A percentile compares a stretch with the other conserved stretches of the same genome.
phyloP scores from a whole-genome alignment of 2,329 filamentous ascomycete species.

The Cladosporium oxysporum region DNA sequence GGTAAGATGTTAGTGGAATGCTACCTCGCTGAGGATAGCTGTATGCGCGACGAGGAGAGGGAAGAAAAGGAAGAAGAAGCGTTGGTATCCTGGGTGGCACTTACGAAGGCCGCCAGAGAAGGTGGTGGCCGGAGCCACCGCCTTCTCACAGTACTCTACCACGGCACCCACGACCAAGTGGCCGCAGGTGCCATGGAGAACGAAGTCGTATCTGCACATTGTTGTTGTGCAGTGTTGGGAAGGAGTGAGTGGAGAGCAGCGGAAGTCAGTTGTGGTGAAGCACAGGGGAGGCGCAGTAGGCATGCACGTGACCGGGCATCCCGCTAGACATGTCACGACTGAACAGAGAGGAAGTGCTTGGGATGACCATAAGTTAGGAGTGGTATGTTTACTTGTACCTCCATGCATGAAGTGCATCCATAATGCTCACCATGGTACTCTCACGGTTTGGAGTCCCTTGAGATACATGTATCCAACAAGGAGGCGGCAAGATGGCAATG shows the following conservation, averaged over 20 bases:
- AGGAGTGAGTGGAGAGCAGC: not conserved
- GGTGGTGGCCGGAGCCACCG: conserved; percentile 10
- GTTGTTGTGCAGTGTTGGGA: conserved; percentile 1
- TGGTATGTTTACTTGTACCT: not conserved
- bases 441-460: not conserved
- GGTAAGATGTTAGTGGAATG: conserved; percentile 11
- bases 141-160: conserved; percentile 19
- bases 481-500: not conserved
- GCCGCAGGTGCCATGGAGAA: conserved; percentile 11
- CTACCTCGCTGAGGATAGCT: conserved; percentile 16
- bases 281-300: not conserved
- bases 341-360: not conserved
- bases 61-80: not conserved
- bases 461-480: not conserved
- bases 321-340: not conserved
- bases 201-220: conserved; percentile 11
- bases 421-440: not conserved
- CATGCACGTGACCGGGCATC: not conserved
- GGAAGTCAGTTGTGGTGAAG: not conserved
- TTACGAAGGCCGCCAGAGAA: conserved; percentile 8
- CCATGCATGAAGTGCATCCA: not conserved
- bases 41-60: not conserved
- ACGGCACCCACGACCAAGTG: conserved; percentile 1
- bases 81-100: not conserved
- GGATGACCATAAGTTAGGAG: not conserved